Base-by-base conservation (phyloP, 768 basidiomycete genomes). In the Cystobasidium tubakii region DNA sequence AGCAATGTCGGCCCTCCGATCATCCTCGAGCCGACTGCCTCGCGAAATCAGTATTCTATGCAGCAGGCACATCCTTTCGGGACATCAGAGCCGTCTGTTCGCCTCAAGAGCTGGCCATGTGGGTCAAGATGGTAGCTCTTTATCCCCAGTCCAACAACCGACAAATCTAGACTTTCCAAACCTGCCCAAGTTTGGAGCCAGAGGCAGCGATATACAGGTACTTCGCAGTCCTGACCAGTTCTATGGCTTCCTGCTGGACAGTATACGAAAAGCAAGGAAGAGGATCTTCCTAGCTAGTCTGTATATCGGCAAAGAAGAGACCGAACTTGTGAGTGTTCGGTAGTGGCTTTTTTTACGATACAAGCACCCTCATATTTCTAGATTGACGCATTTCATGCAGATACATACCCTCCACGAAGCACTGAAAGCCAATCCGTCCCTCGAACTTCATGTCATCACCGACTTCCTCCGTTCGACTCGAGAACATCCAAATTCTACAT, bases 201-300 rank as follows among this genome's bases (percentile, higher is more conserved):
- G 83, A 23, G 81, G 86, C 0, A 76, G 83, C 36, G 82, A 85
- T 65, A 82, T 91, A 31, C 81, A 81, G 13, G 83, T 91, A 1
- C 82, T 90, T 72, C 81, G 81, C 29, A 81, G 84, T 44, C 90
- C 90, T 0, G 76, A 81, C 15, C 82, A 86, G 31, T 92, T 91
- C 77, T 86, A 88, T 79, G 27, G 77, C 3, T 75, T 63, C 0
- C 78, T 92, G 29, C 76, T 89, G 76, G 89, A 88, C 72, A 74
- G 79, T 72, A 15, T 55, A 39, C 33, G 19, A 3, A 62, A 33
- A 39, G 95, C 95, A 0, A 86, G 87, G 72, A 81, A 83, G 63
- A 86, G 93, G 71, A 87, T 99, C 77, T 90, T 94, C 79, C 85
- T 99, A 33, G 96, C 95, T 0, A 91, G 91, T 0, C 83, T 96